Evolutionary conservation across 495 filamentous ascomycete species (phyloP), one percentile per base, ranked within the genome.

Genomic region (Podospora sp.): DNA sequence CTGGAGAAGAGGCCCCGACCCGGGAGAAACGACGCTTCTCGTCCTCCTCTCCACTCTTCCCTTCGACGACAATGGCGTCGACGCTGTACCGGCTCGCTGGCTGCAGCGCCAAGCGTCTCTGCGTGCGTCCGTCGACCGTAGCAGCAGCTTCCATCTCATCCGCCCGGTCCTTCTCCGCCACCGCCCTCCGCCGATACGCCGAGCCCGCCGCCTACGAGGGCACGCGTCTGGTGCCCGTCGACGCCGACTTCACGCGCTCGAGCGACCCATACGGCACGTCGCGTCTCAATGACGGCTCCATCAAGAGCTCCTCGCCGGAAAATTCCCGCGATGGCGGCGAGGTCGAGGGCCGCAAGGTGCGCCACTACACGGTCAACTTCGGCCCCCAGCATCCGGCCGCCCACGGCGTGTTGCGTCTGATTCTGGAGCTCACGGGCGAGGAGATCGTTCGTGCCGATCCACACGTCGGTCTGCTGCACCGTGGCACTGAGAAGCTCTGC

Each of bases 331-430:
- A 77, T 64, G 71, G 67, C 27, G 51, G 29, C 27, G 68, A 65
- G 59, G 76, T 88, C 63, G 81, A 84, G 69, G 83, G 88, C 75
- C 88, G 96, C 75, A 97, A 97, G 84, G 92, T 98, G 70, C 87
- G 96, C 71, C 96, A 99, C 79, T 99, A 99, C 83, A 99, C 96
- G 6, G 94, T 99, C 84, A 99, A 99, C 83, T 99, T 99, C 74
- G 96, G 96, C 71, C 96, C 96, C 68, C 96, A 99, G 84, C 96
- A 99, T 83, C 96, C 96, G 46, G 96, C 96, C 73, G 96, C 96
- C 65, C 96, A 99, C 85, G 96, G 96, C 75, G 96, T 99, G 89
- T 82, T 99, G 73, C 91, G 96, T 21, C 83, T 99, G 80, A 99
- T 99, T 85, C 86, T 98, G 74, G 96, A 99, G 76, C 85, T 99